Evolutionary conservation across 2,329 filamentous ascomycete genomes (phyloP), one percentile per base, ranked within the genome.

Genomic region (Chrysoporthe austroafricana): DNA sequence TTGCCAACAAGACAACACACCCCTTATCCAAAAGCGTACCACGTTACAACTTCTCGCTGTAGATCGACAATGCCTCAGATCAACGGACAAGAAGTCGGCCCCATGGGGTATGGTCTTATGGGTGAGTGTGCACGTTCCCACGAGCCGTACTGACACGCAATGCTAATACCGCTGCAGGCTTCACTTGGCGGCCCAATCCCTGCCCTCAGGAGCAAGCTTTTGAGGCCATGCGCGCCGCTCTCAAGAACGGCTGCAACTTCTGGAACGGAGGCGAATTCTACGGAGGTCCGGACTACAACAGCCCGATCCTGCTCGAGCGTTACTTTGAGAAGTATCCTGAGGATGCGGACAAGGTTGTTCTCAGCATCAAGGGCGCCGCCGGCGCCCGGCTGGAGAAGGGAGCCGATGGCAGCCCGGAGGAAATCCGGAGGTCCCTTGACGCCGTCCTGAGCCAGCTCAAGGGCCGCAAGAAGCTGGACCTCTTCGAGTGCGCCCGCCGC

Each of bases 261-360:
- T 91, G 88, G 87, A 90, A 90, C 72, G 88, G 81, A 48, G 88
- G 83, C 70, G 87, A 90, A 73, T 85, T 91, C 74, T 92, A 92
- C 77, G 89, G 89, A 50, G 79, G 81, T 0, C 83, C 84, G 1
- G 80, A 86, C 26, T 82, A 82, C 73, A 89, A 90, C 78, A 79
- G 82, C 3, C 76, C 89, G 70, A 84, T 85, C 32, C 78, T 91
- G 9, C 77, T 91, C 42, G 83, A 86, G 69, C 80, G 82, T 36
- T 91, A 91, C 78, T 90, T 91, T 73, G 81, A 81, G 43, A 82
- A 84, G 69, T 85, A 91, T 73, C 89, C 90, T 1, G 85, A 89
- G 70, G 86, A 91, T 70, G 87, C 88, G 8, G 79, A 84, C 62
- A 87, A 88, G 73, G 81, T 91, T n/a, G 81, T 89, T 13, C 77